phyloP scores from a whole-genome alignment of 805 yeast species.

The Yarrowia bubula region DNA sequence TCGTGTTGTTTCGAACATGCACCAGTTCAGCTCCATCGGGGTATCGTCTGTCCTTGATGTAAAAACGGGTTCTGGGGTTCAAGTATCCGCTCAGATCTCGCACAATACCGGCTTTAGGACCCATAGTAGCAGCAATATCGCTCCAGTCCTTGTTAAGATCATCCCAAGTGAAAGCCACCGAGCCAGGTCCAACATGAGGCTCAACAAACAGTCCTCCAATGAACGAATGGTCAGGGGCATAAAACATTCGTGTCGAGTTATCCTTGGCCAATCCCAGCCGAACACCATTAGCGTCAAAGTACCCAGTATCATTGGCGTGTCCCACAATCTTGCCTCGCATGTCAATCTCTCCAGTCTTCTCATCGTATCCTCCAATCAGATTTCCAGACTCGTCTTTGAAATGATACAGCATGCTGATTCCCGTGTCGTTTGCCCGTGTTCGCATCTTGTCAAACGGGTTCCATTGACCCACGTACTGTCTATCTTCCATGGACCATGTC shows the following conservation, averaged over 20 bases:
- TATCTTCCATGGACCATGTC: conserved; percentile 5
- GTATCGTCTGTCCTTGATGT: not conserved
- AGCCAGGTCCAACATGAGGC: conserved; percentile 10
- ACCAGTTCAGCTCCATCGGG: not conserved
- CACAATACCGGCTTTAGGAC: conserved; percentile 6
- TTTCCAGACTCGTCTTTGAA: conserved; percentile 5
- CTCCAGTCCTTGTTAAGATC: not conserved
- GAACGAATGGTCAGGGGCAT: conserved; percentile 8
- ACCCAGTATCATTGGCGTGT: conserved; percentile 3
- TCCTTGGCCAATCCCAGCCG: not conserved
- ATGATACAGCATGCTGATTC: not conserved
- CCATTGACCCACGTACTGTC: conserved; percentile 8
- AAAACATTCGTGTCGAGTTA: not conserved
- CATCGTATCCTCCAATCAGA: not conserved
- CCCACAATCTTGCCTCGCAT: not conserved
- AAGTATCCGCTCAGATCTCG: not conserved
- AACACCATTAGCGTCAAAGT: not conserved
- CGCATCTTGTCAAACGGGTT: conserved; percentile 3
- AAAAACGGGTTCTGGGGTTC: conserved; percentile 1
- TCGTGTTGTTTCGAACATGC: not conserved
- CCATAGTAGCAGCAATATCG: not conserved
- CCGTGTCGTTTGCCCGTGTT: not conserved
- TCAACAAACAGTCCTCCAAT: not conserved
- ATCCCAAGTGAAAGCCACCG: not conserved
- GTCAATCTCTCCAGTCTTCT: not conserved